These are phyloP conservation scores for Amylostereum areolatum DNA, from an alignment of 1,284 basidiomycete species.

Conservation along the genomic window DNA sequence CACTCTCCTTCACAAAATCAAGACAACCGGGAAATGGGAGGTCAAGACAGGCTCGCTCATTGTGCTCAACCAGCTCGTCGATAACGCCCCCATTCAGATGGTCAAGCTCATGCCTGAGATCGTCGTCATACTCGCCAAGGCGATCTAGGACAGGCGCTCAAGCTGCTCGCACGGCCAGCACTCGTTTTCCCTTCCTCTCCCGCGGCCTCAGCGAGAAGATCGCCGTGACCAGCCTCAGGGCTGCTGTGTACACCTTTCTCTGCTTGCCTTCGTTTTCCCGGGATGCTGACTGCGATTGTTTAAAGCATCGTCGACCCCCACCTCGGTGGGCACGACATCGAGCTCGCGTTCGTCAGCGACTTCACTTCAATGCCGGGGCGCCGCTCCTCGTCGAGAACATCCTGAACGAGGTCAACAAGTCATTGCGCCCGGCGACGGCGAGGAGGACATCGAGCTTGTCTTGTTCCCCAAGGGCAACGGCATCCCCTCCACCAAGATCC, in stretches of 20 bases:
- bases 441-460: conserved; percentile 84
- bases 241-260: conserved; percentile 69
- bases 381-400: conserved; percentile 89
- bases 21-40: conserved; percentile 99
- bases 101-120: conserved; percentile 94
- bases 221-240: conserved; percentile 94
- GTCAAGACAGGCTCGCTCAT: conserved; percentile 89
- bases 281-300: conserved; percentile 11
- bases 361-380: conserved; percentile 84
- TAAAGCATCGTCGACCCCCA: conserved; percentile 82
- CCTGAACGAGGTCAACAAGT: conserved; percentile 82
- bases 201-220: conserved; percentile 96
- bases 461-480: conserved; percentile 82
- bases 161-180: conserved; percentile 96
- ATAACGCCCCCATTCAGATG: conserved; percentile 79
- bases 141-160: conserved; percentile 98
- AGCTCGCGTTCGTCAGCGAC: conserved; percentile 80
- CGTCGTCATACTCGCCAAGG: conserved; percentile 91
- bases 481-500: conserved; percentile 88
- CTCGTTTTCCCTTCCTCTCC: conserved; percentile 97
- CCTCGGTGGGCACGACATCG: conserved; percentile 91
- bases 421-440: conserved; percentile 62
- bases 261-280: conserved; percentile 13
- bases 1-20: conserved; percentile 89
- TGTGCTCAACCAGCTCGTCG: conserved; percentile 88